These are phyloP conservation scores for Avena insularis DNA, from an alignment of 176 grass and related monocot genomes.

Conservation along the genomic window DNA sequence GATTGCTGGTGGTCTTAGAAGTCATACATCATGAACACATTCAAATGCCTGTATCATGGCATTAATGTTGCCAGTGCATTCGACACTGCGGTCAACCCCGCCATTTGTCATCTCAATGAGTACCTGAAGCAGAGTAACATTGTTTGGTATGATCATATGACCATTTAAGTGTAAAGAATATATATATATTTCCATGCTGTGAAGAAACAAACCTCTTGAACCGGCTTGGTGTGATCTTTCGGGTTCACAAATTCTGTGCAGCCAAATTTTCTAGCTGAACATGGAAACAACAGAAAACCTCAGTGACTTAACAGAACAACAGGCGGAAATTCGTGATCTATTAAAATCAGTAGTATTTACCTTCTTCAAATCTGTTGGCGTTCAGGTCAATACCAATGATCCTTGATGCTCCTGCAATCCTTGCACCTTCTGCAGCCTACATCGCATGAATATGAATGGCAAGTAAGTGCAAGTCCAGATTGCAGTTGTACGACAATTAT, in stretches of 20 bases:
- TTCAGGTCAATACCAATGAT: conserved; percentile 93
- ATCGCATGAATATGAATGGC: conserved; percentile 12
- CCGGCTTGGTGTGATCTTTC: conserved; percentile 69
- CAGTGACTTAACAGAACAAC: neutral
- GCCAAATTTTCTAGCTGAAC: conserved; percentile 81
- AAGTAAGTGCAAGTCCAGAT: conserved; percentile 1
- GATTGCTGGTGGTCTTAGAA: no score
- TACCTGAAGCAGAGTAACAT: conserved; percentile 54
- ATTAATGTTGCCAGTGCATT: conserved; percentile 80
- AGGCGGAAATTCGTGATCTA: neutral
- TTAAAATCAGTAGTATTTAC: conserved; percentile 30
- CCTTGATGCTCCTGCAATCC: conserved; percentile 71
- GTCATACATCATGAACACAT: conserved; percentile 85
- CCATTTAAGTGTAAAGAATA: neutral
- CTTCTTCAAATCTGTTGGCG: conserved; percentile 74
- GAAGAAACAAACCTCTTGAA: conserved; percentile 69
- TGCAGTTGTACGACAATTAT: neutral
- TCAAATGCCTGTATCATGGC: conserved; percentile 93
- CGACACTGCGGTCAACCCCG: conserved; percentile 81
- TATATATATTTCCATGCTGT: no score
- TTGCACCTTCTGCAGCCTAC: conserved; percentile 85
- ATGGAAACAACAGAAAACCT: conserved; percentile 7
- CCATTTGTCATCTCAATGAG: conserved; percentile 88
- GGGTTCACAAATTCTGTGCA: conserved; percentile 87
- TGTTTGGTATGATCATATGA: conserved; percentile 14